Evolutionary conservation across 2,329 filamentous ascomycete species (phyloP).

Genomic region (Cercospora zeina): DNA sequence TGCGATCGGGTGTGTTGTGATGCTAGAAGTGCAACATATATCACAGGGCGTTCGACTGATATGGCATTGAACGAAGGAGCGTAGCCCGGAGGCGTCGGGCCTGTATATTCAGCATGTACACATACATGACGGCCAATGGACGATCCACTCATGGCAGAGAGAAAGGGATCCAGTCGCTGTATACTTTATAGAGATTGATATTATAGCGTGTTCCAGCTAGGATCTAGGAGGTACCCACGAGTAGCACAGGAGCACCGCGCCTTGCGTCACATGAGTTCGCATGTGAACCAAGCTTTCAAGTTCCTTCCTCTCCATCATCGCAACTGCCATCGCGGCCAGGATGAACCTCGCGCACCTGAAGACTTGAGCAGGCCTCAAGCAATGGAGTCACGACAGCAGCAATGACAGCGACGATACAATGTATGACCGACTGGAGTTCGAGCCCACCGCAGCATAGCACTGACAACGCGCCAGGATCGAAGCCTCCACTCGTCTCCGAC

Average conservation of each 20-base stretch:
- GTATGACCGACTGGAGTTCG: constrained; percentile 13
- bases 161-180: neutral
- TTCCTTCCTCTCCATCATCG: constrained; percentile 15
- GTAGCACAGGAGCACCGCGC: neutral
- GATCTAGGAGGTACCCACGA: neutral
- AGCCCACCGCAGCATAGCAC: neutral
- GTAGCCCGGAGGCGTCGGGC: neutral
- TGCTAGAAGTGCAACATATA: neutral
- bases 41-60: neutral
- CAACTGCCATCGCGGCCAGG: constrained; percentile 1
- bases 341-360: neutral
- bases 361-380: constrained; percentile 30
- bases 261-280: constrained; percentile 14
- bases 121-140: constrained; percentile 17
- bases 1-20: neutral
- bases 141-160: constrained; percentile 8
- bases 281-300: constrained; percentile 10
- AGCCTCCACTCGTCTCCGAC: constrained; percentile 71
- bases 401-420: constrained; percentile 23
- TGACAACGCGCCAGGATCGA: constrained; percentile 62
- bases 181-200: neutral
- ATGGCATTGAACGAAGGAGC: neutral
- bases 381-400: constrained; percentile 12
- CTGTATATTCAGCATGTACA: constrained; percentile 22
- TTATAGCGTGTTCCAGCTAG: neutral